A percentile compares a stretch with the other conserved stretches of the same genome.
These are phyloP conservation scores for Alternaria metachromatica DNA, from an alignment of 2,329 filamentous ascomycete genomes.

Conservation along the genomic window DNA sequence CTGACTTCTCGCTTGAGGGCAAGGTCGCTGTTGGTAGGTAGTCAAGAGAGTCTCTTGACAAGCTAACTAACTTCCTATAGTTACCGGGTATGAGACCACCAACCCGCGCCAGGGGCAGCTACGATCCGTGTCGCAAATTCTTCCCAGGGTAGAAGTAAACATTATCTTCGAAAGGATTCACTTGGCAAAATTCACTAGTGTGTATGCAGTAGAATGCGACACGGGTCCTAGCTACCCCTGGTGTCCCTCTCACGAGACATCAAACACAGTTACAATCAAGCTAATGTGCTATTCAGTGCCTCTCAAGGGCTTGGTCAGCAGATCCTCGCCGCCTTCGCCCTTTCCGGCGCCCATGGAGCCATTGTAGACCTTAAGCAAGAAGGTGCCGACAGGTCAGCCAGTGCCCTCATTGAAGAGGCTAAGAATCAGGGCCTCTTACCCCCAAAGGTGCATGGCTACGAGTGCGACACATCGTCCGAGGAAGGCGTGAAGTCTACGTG, in stretches of 20 bases:
- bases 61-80: not conserved
- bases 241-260: not conserved
- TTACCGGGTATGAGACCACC: slow-evolving; percentile 1
- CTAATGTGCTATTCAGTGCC: slow-evolving; percentile 16
- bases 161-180: not conserved
- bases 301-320: slow-evolving; percentile 41
- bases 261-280: not conserved
- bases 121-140: not conserved
- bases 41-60: not conserved
- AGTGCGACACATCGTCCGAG: slow-evolving; percentile 50
- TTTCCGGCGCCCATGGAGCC: slow-evolving; percentile 40
- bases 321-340: slow-evolving; percentile 40
- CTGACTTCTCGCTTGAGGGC: slow-evolving; percentile 23
- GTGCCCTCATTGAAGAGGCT: slow-evolving; percentile 13
- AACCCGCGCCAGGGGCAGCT: not conserved
- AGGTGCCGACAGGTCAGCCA: slow-evolving; percentile 20
- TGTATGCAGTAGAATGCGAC: not conserved
- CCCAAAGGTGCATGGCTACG: slow-evolving; percentile 47
- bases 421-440: slow-evolving; percentile 9
- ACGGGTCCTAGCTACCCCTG: not conserved
- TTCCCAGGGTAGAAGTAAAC: not conserved
- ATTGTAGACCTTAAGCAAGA: slow-evolving; percentile 40
- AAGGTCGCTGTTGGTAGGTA: slow-evolving; percentile 22
- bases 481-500: slow-evolving; percentile 46
- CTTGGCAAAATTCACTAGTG: not conserved